These are phyloP conservation scores for Plasmopara halstedii DNA, from an alignment of 352 stramenopile genomes.

Conservation along the genomic window DNA sequence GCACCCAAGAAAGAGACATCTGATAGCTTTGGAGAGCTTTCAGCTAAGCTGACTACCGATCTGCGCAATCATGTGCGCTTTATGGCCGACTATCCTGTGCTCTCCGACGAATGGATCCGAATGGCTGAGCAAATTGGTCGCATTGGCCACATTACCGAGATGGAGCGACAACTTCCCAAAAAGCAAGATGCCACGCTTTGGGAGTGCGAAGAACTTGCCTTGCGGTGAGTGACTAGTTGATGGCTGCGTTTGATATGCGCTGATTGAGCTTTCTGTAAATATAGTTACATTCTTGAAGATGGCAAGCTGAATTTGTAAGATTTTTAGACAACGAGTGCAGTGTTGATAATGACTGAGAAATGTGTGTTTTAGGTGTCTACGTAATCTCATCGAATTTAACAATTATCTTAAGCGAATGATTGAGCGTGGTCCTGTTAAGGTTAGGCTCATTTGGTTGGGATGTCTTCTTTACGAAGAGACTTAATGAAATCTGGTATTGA, in stretches of 20 bases:
- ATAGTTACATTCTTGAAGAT: slow-evolving; percentile 84
- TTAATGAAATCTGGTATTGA: not conserved
- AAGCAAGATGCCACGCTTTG: slow-evolving; percentile 83
- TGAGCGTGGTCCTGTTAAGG: slow-evolving; percentile 58
- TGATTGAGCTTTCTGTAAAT: slow-evolving; percentile 1
- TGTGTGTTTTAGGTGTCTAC: slow-evolving; percentile 43
- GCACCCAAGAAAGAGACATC: slow-evolving; percentile 36
- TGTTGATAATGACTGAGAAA: not conserved
- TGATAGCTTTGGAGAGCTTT: slow-evolving; percentile 80
- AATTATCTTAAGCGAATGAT: slow-evolving; percentile 62
- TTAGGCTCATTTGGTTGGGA: slow-evolving; percentile 5
- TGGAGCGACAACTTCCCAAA: slow-evolving; percentile 79
- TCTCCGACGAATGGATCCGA: slow-evolving; percentile 81
- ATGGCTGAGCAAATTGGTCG: slow-evolving; percentile 86
- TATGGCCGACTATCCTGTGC: slow-evolving; percentile 80
- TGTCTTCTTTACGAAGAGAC: not conserved
- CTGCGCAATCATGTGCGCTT: slow-evolving; percentile 83
- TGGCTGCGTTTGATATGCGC: not conserved
- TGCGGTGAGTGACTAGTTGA: slow-evolving; percentile 32
- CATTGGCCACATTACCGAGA: slow-evolving; percentile 86
- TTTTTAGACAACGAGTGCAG: not conserved
- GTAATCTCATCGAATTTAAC: slow-evolving; percentile 79
- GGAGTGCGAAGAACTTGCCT: slow-evolving; percentile 84
- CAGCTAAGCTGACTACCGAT: slow-evolving; percentile 77
- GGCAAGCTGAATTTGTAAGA: slow-evolving; percentile 86